These are phyloP conservation scores for Ascochyta koolunga DNA, from an alignment of 2,329 filamentous ascomycete species.

Conservation along the genomic window DNA sequence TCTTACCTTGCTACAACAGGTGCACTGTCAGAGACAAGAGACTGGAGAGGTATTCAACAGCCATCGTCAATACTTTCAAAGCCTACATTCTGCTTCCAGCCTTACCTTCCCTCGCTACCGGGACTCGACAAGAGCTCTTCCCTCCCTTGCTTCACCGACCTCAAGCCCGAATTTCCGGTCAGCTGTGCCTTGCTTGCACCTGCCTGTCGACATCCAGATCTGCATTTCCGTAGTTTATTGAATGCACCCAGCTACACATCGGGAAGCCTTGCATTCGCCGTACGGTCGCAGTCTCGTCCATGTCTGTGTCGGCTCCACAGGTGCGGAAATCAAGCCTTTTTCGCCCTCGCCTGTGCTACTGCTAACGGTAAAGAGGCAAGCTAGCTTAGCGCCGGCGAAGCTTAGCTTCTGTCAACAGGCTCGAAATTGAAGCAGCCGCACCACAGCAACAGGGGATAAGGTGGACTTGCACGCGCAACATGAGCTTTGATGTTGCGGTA, in stretches of 20 bases:
- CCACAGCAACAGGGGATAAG: background rate
- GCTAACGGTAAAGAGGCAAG: slow-evolving; percentile 1
- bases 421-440: background rate
- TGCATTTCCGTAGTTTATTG: background rate
- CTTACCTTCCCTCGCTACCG: slow-evolving; percentile 16
- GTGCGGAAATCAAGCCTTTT: slow-evolving; percentile 12
- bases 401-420: slow-evolving; percentile 4
- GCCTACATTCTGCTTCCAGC: slow-evolving; percentile 12
- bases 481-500: background rate
- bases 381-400: slow-evolving; percentile 8
- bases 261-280: slow-evolving; percentile 11
- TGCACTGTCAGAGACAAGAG: background rate
- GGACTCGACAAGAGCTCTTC: background rate
- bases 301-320: background rate
- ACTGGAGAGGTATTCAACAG: background rate
- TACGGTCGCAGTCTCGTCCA: background rate
- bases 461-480: background rate
- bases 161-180: slow-evolving; percentile 2
- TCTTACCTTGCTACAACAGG: background rate
- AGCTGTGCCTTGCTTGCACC: background rate
- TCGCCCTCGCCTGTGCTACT: slow-evolving; percentile 13
- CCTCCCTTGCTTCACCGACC: slow-evolving; percentile 1
- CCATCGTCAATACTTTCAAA: background rate
- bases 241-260: slow-evolving; percentile 10
- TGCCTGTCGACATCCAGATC: background rate